These are phyloP conservation scores for Dactylellina leptospora DNA, from an alignment of 2,329 filamentous ascomycete genomes.

Conservation along the genomic window DNA sequence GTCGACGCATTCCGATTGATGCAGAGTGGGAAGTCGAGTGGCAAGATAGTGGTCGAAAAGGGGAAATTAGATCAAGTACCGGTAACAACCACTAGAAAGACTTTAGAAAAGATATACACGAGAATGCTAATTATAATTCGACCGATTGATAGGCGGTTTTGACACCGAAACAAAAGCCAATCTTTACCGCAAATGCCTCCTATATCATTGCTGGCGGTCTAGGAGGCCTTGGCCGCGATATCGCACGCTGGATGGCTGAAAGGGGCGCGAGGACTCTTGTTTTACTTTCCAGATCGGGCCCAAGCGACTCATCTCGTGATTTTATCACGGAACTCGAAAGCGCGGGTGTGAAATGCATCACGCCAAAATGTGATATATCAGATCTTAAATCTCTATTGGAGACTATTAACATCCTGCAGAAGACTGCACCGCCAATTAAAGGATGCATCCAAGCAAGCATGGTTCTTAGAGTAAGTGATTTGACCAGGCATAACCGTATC, in stretches of 20 bases:
- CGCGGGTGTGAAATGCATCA: slow-evolving; percentile 16
- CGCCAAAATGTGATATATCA: slow-evolving; percentile 13
- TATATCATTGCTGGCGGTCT: slow-evolving; percentile 69
- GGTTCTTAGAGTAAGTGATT: slow-evolving; percentile 18
- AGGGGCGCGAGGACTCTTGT: slow-evolving; percentile 66
- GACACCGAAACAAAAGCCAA: neutral
- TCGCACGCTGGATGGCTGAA: slow-evolving; percentile 64
- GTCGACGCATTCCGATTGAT: slow-evolving; percentile 62
- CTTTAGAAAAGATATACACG: neutral
- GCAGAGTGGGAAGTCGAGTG: slow-evolving; percentile 63
- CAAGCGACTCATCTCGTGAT: slow-evolving; percentile 23
- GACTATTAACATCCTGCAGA: neutral
- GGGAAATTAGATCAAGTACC: neutral
- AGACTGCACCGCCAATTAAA: slow-evolving; percentile 10
- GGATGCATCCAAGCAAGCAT: slow-evolving; percentile 37
- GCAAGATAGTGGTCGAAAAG: slow-evolving; percentile 61
- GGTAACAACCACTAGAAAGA: neutral
- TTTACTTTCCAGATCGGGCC: slow-evolving; percentile 66
- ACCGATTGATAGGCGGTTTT: slow-evolving; percentile 8
- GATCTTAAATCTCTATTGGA: neutral
- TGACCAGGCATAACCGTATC: neutral
- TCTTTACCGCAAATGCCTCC: slow-evolving; percentile 59
- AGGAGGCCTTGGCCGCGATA: slow-evolving; percentile 67
- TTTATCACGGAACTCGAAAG: neutral
- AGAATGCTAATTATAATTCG: neutral